A percentile compares a stretch with the other conserved stretches of the same genome.
These are phyloP conservation scores for Tribonema minus DNA, from an alignment of 108 stramenopile genomes.

Conservation along the genomic window DNA sequence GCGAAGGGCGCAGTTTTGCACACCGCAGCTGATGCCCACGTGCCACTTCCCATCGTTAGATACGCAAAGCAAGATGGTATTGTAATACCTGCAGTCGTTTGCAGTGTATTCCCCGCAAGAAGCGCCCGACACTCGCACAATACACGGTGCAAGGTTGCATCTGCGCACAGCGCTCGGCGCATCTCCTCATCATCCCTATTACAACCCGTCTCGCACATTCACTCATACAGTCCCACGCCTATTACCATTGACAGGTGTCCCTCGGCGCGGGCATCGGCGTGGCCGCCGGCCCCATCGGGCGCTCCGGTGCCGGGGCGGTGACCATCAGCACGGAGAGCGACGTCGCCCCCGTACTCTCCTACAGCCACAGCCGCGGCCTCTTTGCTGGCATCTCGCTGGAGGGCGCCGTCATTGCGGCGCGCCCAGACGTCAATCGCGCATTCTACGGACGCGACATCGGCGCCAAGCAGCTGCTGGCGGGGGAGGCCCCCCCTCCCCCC, in stretches of 20 bases:
- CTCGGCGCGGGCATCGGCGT: constrained; percentile 91
- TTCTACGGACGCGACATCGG: constrained; percentile 76
- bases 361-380: constrained; percentile 84
- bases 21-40: no score
- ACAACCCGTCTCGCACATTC: no score
- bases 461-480: constrained; percentile 55
- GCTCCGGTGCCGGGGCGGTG: constrained; percentile 77
- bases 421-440: constrained; percentile 84
- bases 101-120: no score
- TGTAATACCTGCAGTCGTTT: no score
- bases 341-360: constrained; percentile 72
- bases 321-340: constrained; percentile 54
- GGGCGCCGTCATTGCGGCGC: constrained; percentile 72
- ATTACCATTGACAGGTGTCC: constrained; percentile 66
- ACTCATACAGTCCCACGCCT: no score
- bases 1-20: no score
- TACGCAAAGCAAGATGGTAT: no score
- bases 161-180: no score
- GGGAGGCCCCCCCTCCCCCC: constrained; percentile 57
- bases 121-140: no score
- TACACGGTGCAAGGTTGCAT: no score
- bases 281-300: constrained; percentile 84
- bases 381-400: constrained; percentile 88
- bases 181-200: no score
- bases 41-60: no score